A percentile compares a stretch with the other conserved stretches of the same genome.
These are phyloP conservation scores for Ormosia semicastrata DNA, from an alignment of 306 rosid genomes.

Conservation along the genomic window DNA sequence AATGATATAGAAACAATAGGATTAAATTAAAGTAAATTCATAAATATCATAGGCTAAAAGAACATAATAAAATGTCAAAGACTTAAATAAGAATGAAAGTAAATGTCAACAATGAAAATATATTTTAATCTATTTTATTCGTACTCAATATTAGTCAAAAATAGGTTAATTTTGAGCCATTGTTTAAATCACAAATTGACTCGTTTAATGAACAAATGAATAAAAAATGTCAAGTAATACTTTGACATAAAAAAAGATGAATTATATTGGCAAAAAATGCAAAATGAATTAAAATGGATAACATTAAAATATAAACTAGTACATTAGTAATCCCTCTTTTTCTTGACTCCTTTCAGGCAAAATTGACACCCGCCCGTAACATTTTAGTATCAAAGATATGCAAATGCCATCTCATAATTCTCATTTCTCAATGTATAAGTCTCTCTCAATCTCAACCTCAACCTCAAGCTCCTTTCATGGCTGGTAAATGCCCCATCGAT, in stretches of 20 bases:
- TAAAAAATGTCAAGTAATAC: not conserved
- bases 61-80: too few species aligned
- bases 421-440: not conserved
- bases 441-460: slow-evolving; percentile 12
- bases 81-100: too few species aligned
- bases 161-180: not conserved
- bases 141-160: not conserved
- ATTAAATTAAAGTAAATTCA: too few species aligned
- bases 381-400: not conserved
- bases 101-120: too few species aligned
- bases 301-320: not conserved
- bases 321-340: not conserved
- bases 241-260: too few species aligned
- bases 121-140: too few species aligned
- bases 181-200: not conserved
- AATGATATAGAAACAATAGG: too few species aligned
- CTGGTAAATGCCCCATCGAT: slow-evolving; percentile 29
- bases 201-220: not conserved
- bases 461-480: slow-evolving; percentile 38
- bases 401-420: not conserved
- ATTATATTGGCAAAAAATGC: not conserved
- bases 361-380: not conserved
- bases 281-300: not conserved
- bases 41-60: too few species aligned
- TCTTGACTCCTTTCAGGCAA: not conserved